phyloP scores from a whole-genome alignment of 257 asterid species.

The Nyctanthes arbortristis region DNA sequence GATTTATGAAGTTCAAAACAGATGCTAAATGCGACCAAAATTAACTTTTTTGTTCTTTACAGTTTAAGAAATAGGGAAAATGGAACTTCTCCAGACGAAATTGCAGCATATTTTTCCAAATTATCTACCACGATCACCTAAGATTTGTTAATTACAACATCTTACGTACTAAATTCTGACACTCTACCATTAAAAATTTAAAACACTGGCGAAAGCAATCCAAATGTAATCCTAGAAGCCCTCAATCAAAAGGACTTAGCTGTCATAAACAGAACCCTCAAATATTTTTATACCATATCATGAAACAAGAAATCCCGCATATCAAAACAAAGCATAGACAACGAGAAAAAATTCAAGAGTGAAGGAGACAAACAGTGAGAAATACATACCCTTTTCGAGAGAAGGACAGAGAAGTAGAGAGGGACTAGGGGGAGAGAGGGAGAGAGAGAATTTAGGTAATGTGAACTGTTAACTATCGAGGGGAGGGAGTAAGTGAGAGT shows the following conservation, averaged over 20 bases:
- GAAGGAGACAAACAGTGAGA: slow-evolving; percentile 8
- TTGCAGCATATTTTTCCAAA: slow-evolving; percentile 15
- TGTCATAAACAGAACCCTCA: background rate
- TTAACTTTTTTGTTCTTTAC: background rate
- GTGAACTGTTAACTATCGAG: background rate
- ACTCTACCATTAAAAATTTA: background rate
- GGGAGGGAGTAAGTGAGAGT: slow-evolving; percentile 12
- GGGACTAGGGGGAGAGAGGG: background rate
- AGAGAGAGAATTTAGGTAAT: background rate
- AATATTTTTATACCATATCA: slow-evolving; percentile 22
- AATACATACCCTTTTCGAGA: slow-evolving; percentile 23
- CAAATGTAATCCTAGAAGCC: background rate
- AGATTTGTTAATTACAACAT: background rate
- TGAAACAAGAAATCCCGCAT: background rate
- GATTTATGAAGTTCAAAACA: background rate
- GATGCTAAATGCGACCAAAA: background rate
- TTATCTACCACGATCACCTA: background rate
- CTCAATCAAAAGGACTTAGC: background rate
- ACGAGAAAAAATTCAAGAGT: background rate
- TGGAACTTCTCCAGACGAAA: background rate
- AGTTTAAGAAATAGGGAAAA: background rate
- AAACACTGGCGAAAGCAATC: background rate
- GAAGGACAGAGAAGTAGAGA: background rate
- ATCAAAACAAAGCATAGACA: background rate
- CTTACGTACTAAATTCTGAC: background rate